Evolutionary conservation across 768 basidiomycete species (phyloP), one percentile per base, ranked within the genome.

Genomic region (Phylloporus scabripes): DNA sequence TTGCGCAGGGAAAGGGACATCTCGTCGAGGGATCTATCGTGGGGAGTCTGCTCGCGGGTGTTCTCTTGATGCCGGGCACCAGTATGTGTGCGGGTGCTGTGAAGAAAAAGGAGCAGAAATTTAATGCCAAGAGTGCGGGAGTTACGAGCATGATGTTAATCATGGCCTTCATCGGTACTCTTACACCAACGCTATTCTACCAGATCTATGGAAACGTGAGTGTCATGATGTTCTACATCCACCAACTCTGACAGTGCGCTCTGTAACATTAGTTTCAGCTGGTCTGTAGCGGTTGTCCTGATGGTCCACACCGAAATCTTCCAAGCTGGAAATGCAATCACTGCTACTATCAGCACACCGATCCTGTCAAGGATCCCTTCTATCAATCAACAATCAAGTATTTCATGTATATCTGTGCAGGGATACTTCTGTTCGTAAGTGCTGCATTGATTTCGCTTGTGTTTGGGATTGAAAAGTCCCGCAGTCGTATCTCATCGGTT

Each of bases 71-170:
- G 96, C 96, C 96, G 4, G 96, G 96, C 0, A 77, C 83, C 61
- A 92, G 90, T 68, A 99, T 99, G 96, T 85, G 86, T 60, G 87
- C 87, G 32, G 89, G 87, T 7, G 96, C 96, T 0, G 55, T 96
- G 50, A 76, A 81, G 61, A 75, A 86, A 63, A 99, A 99, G 71
- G 96, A 99, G 68, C 92, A 94, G 65, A 90, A 83, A 58, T 99
- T 99, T 75, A 99, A 99, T 61, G 96, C 96, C n/a, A 97, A 92
- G 74, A 92, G 89, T 60, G 96, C 96, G 6, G 91, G 96, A 32
- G 96, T 99, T 14, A 99, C 96, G 0, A 96, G 93, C 65, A 96
- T 96, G 74, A 95, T 99, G 91, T 69, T 99, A 65, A 98, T 99
- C 70, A 98, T 98, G 95, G 96, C 96, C 11, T 91, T 99, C 65